phyloP scores from a whole-genome alignment of 768 basidiomycete genomes.

The Leucosporidium scottii region DNA sequence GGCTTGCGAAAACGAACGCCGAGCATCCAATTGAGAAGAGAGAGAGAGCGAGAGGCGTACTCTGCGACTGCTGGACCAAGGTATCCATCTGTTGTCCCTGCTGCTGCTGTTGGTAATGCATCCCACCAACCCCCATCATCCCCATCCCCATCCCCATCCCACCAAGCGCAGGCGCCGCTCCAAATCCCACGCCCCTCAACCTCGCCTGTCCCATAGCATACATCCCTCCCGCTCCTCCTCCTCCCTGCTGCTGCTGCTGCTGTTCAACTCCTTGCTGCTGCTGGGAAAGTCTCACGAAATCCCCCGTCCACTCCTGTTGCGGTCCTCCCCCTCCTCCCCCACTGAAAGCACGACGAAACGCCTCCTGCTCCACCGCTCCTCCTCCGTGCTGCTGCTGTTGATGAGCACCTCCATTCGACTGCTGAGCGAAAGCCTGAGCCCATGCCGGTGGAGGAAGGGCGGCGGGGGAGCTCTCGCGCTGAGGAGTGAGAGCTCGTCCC shows the following conservation, averaged over 20 bases:
- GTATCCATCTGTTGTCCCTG: neutral
- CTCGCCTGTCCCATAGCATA: neutral
- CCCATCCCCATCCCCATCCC: neutral
- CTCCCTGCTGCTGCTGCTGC: neutral
- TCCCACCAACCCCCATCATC: neutral
- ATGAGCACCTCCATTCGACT: neutral
- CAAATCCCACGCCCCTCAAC: conserved; percentile 7
- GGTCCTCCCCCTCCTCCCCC: neutral
- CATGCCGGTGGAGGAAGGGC: conserved; percentile 23
- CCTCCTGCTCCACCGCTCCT: conserved; percentile 9
- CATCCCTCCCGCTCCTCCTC: neutral
- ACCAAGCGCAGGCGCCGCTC: neutral
- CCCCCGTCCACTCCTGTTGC: conserved; percentile 9
- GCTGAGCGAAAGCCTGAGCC: conserved; percentile 29
- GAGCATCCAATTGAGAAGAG: neutral
- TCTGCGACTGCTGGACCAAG: neutral
- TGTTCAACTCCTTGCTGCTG: neutral
- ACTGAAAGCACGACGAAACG: conserved; percentile 16
- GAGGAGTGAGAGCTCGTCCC: conserved; percentile 17
- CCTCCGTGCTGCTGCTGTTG: too few species aligned
- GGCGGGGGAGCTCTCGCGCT: neutral
- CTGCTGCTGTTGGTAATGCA: neutral
- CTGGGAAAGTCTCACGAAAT: conserved; percentile 4
- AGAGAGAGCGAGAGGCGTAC: neutral
- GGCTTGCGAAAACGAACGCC: too few species aligned